Base-by-base conservation (phyloP, 169 alveolate genomes). In the Eimeria mitis region DNA sequence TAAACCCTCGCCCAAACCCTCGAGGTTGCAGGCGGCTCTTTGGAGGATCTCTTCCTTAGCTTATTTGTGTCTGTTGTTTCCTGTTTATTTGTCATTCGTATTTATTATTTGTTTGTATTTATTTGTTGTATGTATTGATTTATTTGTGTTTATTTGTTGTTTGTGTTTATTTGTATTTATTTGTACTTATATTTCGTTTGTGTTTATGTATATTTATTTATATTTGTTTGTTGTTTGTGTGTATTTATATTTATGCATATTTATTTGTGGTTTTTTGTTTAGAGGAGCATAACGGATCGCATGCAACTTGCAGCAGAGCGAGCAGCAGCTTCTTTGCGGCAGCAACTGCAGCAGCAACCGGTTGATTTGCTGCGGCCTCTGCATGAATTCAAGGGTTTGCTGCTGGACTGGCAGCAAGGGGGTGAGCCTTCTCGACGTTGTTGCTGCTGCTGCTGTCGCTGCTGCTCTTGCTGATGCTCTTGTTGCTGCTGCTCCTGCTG, bases 361-460 rank as follows among this genome's bases (percentile, higher is more conserved):
- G 59, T 89, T 44, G 94, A 89, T 61, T 25, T 89, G 68, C 84
- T 89, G 52, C 70, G 87, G 61, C 94, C 94, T 23, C 75, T 70
- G 47, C 85, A 89, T n/a, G 75, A 89, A n/a, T 89, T 89, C n/a
- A 73, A 52, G 85, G 87, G 61, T 14, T 52, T 89, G 54, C 88
- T 89, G 23, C 79, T 89, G 37, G 94, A 88, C 59, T 44, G 83
- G 94, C 94, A 87, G 42, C 70, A 52, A 37, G 91, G 44, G n/a
- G 91, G 71, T 56, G 54, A 9, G 76, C 34, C 9, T 52, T 63
- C 11, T 28, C 2, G 68, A 8, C 16, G 68, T 28, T 59, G 68
- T 28, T 59, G 68, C 68, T 59, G 28, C 28, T 59, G 28, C 28
- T 59, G 40, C 21, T 63, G 73, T 40, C 25, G 73, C 73, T 63